Base-by-base conservation (phyloP, 225 moss, liverwort and hornwort genomes). In the Rhytidiadelphus loreus region DNA sequence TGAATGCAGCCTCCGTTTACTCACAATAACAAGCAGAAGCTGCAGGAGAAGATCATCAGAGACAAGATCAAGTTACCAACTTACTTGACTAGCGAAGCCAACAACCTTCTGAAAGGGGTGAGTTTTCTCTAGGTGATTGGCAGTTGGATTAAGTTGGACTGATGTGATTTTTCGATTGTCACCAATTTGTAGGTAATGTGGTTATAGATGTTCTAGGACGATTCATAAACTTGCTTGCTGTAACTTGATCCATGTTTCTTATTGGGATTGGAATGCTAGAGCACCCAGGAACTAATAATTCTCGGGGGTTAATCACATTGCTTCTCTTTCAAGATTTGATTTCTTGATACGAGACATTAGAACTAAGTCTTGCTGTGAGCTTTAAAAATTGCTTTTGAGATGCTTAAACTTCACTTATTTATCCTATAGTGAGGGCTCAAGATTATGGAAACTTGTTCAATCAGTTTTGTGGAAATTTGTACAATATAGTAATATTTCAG, bases 11-110 rank as follows among this genome's bases (percentile, higher is more conserved):
- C 98, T 85, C 98, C 98, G 13, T 97, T 97, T 79, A 76, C 95
- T 48, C 94, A 96, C 65, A 96, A 93, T 43, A 99, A 99, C 70
- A 96, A 96, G 88, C 92, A 96, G 89, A 97, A 96, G 86, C 85
- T 99, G 83, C 97, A 99, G 90, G 94, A 97, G 88, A 97, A 96
- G 88, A 99, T 99, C 43, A 90, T 95, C 39, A 97, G 94, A 87
- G 98, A 97, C 69, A 97, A 96, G 89, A 93, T 99, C 71, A 99
- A 96, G 91, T 70, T 97, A 75, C 98, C 98, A 87, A 91, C 94
- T 7, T 95, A 96, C 83, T 89, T 99, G 91, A 97, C 97, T 30
- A 89, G 93, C 64, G 97, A 97, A 80, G 98, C 98, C 21, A 88
- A 95, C 69, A 94, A 93, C 29, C 90, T 98, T n/a, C 74, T 98